Conservation (phyloP, 192 early-diverging fungal species). For the Coemansia sp. region DNA sequence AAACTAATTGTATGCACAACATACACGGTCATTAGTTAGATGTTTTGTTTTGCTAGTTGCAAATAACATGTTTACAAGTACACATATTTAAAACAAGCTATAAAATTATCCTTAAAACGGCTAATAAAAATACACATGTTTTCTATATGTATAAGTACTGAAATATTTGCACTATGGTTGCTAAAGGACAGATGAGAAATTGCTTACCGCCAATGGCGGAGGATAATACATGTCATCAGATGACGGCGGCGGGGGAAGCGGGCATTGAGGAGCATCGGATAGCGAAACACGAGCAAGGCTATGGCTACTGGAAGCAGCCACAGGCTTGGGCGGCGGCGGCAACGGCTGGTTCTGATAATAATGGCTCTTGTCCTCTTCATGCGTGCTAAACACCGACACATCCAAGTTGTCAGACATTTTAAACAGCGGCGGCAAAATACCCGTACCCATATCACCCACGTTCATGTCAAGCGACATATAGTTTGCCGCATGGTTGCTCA, state of each 20-base stretch:
- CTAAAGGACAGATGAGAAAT: background rate
- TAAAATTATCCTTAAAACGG: background rate
- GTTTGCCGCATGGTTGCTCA: background rate
- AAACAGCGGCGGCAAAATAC: background rate
- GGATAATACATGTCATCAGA: background rate
- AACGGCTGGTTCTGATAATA: slow-evolving; percentile 18
- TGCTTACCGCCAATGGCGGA: background rate
- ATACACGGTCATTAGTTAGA: background rate
- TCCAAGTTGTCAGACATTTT: background rate
- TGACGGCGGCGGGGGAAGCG: slow-evolving; percentile 13
- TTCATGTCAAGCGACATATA: slow-evolving; percentile 13
- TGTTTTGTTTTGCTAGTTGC: background rate
- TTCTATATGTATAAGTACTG: background rate
- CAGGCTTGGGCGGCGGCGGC: background rate
- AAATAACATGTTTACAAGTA: background rate
- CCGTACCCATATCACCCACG: background rate
- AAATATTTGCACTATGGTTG: background rate
- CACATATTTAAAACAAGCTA: background rate
- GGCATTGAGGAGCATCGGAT: slow-evolving; percentile 11
- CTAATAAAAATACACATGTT: background rate
- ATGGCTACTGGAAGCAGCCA: background rate
- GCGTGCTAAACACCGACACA: background rate
- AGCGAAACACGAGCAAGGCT: background rate
- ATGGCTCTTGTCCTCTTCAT: background rate
- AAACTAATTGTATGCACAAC: too few relatives aligned